phyloP scores from a whole-genome alignment of 192 early-diverging fungal genomes.

The Gigaspora rosea region DNA sequence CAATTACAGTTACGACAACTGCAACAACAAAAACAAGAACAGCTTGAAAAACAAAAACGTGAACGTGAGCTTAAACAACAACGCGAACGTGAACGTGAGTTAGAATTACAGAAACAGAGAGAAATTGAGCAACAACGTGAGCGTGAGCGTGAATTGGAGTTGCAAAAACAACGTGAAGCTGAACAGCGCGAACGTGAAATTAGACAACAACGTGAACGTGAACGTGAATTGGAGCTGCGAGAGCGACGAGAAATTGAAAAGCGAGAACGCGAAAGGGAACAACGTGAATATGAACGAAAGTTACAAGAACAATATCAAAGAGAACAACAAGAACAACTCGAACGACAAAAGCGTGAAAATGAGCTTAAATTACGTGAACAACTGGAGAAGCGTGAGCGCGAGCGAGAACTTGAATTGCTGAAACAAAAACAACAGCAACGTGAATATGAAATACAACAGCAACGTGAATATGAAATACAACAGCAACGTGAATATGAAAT shows the following conservation, averaged over 20 bases:
- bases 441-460: constrained; percentile 2
- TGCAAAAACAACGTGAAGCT: constrained; percentile 7
- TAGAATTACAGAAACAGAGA: constrained; percentile 13
- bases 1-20: neutral
- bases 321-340: neutral
- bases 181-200: constrained; percentile 9
- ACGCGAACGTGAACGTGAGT: constrained; percentile 17
- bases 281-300: neutral
- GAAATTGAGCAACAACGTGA: constrained; percentile 21
- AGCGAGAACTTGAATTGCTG: constrained; percentile 4
- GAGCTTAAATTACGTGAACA: neutral
- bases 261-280: neutral
- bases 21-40: constrained; percentile 9
- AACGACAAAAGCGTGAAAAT: neutral
- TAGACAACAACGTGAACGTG: neutral
- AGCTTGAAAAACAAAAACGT: constrained; percentile 9
- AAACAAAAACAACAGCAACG: neutral
- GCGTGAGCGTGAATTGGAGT: constrained; percentile 8
- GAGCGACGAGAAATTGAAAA: neutral
- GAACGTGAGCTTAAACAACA: constrained; percentile 8
- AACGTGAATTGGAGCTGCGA: neutral
- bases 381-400: neutral
- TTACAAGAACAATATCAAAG: neutral
- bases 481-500: too few species aligned
- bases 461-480: too few species aligned